Conservation (phyloP, 306 rosid genomes). For the Quercus mongolica region DNA sequence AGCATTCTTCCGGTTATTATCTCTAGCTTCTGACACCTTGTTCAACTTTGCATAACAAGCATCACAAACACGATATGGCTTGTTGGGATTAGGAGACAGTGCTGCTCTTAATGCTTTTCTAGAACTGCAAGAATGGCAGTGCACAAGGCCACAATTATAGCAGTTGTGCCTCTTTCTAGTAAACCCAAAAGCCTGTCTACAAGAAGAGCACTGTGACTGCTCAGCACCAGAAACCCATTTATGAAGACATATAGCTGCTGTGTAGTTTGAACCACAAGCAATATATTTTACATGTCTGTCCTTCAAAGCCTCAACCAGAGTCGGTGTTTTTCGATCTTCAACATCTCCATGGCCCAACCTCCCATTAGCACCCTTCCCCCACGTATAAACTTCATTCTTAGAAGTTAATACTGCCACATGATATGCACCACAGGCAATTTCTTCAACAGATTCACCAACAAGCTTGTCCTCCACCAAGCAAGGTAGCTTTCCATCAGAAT, state of each 20-base stretch:
- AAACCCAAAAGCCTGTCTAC: constrained; percentile 98
- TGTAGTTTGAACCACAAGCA: constrained; percentile 86
- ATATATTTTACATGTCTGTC: constrained; percentile 88
- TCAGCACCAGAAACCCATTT: constrained; percentile 96
- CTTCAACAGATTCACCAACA: constrained; percentile 65
- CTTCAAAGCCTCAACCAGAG: constrained; percentile 82
- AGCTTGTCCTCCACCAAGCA: constrained; percentile 82
- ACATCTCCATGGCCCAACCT: constrained; percentile 97
- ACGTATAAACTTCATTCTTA: constrained; percentile 92
- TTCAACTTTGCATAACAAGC: constrained; percentile 79
- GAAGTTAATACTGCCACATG: constrained; percentile 87
- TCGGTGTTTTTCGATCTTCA: constrained; percentile 91
- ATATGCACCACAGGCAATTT: constrained; percentile 95
- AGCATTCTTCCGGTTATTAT: constrained; percentile 53
- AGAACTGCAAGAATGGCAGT: constrained; percentile 98
- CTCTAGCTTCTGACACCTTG: constrained; percentile 71
- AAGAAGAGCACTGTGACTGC: constrained; percentile 95
- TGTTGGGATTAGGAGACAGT: constrained; percentile 78
- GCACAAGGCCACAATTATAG: constrained; percentile 98
- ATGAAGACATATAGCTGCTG: constrained; percentile 97
- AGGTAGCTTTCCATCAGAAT: constrained; percentile 84
- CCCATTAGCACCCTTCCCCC: constrained; percentile 99
- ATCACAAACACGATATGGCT: constrained; percentile 92
- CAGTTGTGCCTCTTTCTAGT: constrained; percentile 97
- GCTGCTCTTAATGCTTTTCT: constrained; percentile 91